Conservation (phyloP, 352 stramenopile genomes). For the Phytopythium boreale region DNA sequence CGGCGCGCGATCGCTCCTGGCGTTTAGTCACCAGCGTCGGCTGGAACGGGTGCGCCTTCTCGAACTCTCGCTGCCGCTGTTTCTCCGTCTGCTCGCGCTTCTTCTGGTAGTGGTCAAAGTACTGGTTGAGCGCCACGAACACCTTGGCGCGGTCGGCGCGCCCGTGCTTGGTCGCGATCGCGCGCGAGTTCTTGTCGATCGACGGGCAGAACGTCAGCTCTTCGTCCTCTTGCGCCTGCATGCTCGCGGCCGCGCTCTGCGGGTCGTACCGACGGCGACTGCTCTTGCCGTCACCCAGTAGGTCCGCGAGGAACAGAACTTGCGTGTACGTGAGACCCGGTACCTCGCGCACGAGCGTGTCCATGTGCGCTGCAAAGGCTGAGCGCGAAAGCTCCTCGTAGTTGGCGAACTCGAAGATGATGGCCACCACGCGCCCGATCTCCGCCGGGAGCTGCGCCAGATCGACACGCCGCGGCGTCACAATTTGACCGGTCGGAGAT, state of each 20-base stretch:
- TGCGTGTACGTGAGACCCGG: constrained; percentile 69
- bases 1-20: constrained; percentile 32
- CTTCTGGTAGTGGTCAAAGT: constrained; percentile 69
- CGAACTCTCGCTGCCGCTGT: constrained; percentile 58
- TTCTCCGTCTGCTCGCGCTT: constrained; percentile 47
- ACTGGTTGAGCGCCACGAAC: constrained; percentile 66
- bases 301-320: constrained; percentile 61
- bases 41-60: constrained; percentile 58
- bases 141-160: constrained; percentile 55
- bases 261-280: constrained; percentile 18
- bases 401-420: constrained; percentile 65
- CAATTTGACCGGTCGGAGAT: constrained; percentile 1
- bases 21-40: constrained; percentile 50
- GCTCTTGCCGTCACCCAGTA: constrained; percentile 39
- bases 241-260: constrained; percentile 14
- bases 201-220: constrained; percentile 68
- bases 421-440: constrained; percentile 48
- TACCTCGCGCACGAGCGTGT: constrained; percentile 59
- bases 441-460: constrained; percentile 45
- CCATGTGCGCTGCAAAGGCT: constrained; percentile 51
- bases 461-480: constrained; percentile 36
- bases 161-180: constrained; percentile 59
- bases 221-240: constrained; percentile 15
- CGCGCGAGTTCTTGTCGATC: constrained; percentile 71
- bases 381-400: constrained; percentile 36